Evolutionary conservation across 768 basidiomycete genomes (phyloP), one percentile per base, ranked within the genome.

Genomic region (Butyriboletus loyo): DNA sequence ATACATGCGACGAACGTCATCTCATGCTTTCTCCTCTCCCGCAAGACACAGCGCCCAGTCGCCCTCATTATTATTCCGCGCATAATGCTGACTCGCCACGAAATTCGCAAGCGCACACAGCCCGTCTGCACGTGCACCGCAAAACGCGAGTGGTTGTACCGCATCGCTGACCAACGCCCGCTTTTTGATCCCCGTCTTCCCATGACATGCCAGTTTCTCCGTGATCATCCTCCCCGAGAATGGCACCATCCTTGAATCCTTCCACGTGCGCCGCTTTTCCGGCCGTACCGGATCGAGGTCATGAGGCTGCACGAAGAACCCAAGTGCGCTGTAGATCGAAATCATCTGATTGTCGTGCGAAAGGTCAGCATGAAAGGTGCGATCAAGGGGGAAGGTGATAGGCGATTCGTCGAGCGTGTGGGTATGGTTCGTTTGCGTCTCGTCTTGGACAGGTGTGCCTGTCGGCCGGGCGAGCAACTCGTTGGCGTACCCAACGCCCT

Each of bases 401-500:
- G 82, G 80, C 5, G 78, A 75, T 0, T 73, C 60, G 63, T 87
- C 84, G 27, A 94, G 77, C 1, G 90, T 92, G 9, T 68, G 69
- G 68, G 90, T 92, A 10, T 68, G 69, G 68, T 93, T 93, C 3
- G 87, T 89, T 59, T 87, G 85, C 0, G 89, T 92, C 55, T 77
- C 62, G 67, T 92, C 89, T 36, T 65, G 65, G 27, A 90, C 86
- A 2, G 83, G 79, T 15, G 65, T 65, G 15, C 75, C 75, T 0
- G 86, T 88, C 40, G 93, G 76, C 9, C 92, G 81, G 1, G 90
- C 88, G 22, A 94, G 71, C 21, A 95, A 80, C 70, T 93, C 92
- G 66, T 92, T 92, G 63, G 89, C 74, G 67, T 88, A 94, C 3
- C 92, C 92, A 3, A 92, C 85, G 27, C 89, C 89, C 65, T 89